Percentiles rank a stretch among this genome's conserved stretches.
phyloP scores from a whole-genome alignment of 169 alveolate genomes.

The Cystoisospora suis region DNA sequence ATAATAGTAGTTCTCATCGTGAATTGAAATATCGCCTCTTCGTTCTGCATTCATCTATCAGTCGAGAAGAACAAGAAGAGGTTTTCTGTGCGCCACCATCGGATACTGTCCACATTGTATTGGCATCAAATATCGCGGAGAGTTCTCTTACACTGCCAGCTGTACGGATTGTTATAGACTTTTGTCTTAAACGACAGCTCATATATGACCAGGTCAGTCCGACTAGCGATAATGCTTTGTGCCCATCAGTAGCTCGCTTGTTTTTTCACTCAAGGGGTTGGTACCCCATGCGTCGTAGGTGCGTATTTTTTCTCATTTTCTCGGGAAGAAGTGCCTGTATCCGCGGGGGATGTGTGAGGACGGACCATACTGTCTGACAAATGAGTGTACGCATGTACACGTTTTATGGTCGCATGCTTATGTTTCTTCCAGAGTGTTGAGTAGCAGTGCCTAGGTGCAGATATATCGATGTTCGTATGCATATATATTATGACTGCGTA shows the following conservation, averaged over 20 bases:
- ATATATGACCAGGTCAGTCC: conserved; percentile 65
- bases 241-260: no score
- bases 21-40: conserved; percentile 54
- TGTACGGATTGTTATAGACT: conserved; percentile 88
- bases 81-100: conserved; percentile 45
- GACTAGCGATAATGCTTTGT: no score
- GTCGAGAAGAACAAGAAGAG: conserved; percentile 67
- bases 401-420: no score
- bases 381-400: no score
- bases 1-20: no score
- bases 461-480: neutral
- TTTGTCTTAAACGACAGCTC: conserved; percentile 70
- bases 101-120: conserved; percentile 67
- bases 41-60: conserved; percentile 69
- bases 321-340: no score
- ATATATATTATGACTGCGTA: no score
- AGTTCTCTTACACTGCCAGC: conserved; percentile 92
- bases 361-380: no score
- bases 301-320: no score
- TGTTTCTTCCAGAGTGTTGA: neutral
- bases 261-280: no score
- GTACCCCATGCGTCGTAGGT: no score
- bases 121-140: conserved; percentile 93
- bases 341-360: no score
- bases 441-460: neutral